Evolutionary conservation across 768 basidiomycete genomes (phyloP), one percentile per base, ranked within the genome.

Genomic region (Phaffia tasmanica): DNA sequence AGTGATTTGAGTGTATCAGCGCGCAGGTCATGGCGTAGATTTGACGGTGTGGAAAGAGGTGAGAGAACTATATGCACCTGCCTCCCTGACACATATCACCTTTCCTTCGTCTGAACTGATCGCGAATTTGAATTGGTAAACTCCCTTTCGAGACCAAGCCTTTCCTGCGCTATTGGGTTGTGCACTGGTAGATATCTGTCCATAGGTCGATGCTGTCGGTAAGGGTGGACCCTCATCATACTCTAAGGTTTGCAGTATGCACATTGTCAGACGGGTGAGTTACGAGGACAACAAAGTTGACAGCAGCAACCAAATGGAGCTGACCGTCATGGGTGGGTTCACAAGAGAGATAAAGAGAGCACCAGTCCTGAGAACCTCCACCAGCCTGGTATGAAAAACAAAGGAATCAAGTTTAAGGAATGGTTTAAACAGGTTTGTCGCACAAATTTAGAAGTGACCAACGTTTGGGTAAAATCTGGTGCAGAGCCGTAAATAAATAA

Each of bases 321-420:
- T 42, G 35, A 42, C 35, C 35, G 27, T 62, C 54, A 15, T 35
- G 51, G 1, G 53, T 29, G 0, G 66, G 66, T 16, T 67, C 61
- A 55, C 61, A 62, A 3, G 51, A 56, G 29, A 67, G 61, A 25
- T 67, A 67, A 0, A 67, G 55, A 16, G 66, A 67, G 6, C 53
- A 56, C 53, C 60, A 67, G 2, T 67, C 66, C 23, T 30, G n/a
- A 2, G 59, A 55, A 18, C 55, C 30, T 9, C 66, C 66, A 23
- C 66, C 66, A 21, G 66, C 66, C 53, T 67, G 27, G 18, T 42
- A 19, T 11, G 32, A 35, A n/a, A 64, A 54, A 54, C 21, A 25
- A n/a, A 21, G 16, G 21, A 23, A n/a, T 29, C 18, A 3, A 30
- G 5, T 27, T 11, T 23, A 50, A 27, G n/a, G 3, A 35, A 27